A percentile compares a stretch with the other conserved stretches of the same genome.
Evolutionary conservation across 2,329 filamentous ascomycete genomes (phyloP).

Genomic region (Fonsecaea multimorphosa): DNA sequence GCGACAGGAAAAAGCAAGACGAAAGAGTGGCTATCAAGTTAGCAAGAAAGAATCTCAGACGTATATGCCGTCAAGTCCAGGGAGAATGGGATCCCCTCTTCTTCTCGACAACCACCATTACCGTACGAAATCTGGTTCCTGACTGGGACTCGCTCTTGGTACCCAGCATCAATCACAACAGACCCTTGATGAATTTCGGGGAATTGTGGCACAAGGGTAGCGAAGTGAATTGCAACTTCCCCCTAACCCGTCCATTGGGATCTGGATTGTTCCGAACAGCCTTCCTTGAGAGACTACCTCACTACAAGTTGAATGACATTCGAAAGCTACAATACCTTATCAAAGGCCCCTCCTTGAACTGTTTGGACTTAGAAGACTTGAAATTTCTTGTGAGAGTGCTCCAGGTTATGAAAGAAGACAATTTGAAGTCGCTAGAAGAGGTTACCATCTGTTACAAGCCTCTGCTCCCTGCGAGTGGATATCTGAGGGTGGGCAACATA

Average conservation of each 20-base stretch:
- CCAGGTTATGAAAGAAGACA: not conserved
- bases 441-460: not conserved
- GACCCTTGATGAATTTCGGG: not conserved
- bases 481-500: not conserved
- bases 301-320: not conserved
- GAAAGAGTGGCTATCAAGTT: not conserved
- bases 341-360: not conserved
- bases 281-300: not conserved
- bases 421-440: not conserved
- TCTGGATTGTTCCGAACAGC: not conserved
- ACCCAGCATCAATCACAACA: not conserved
- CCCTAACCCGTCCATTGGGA: not conserved
- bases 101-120: not conserved
- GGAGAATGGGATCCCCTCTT: not conserved
- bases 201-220: not conserved
- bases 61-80: not conserved
- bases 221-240: not conserved
- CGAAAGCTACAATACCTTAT: not conserved
- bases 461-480: not conserved
- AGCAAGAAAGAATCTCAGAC: slow-evolving; percentile 1
- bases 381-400: not conserved
- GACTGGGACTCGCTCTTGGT: not conserved
- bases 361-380: not conserved
- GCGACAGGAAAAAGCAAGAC: not conserved
- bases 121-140: not conserved